Evolutionary conservation across 1,139 yeast species (phyloP).

Genomic region (Diutina siamensis): DNA sequence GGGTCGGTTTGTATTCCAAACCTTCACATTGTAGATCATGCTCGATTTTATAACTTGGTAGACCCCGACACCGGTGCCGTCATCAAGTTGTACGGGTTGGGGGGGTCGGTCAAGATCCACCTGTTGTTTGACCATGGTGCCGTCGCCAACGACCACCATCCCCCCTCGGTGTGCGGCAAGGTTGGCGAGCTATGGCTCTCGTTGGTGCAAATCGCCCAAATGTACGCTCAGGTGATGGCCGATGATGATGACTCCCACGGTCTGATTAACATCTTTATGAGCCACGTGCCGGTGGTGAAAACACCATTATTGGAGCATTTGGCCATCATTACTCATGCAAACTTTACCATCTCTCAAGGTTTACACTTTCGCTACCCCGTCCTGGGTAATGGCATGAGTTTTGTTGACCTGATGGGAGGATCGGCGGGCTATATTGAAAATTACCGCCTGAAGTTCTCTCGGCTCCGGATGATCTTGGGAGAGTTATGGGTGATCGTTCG

Average conservation of each 20-base stretch:
- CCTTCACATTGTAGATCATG: slow-evolving; percentile 51
- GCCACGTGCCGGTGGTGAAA: slow-evolving; percentile 58
- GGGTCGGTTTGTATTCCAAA: slow-evolving; percentile 44
- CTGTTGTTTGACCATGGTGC: slow-evolving; percentile 60
- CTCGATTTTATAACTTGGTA: slow-evolving; percentile 27
- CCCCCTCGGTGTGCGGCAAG: slow-evolving; percentile 32
- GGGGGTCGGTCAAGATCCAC: slow-evolving; percentile 60
- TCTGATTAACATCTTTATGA: slow-evolving; percentile 47
- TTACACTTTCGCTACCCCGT: slow-evolving; percentile 64
- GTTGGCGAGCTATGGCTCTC: slow-evolving; percentile 72
- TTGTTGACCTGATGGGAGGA: slow-evolving; percentile 35
- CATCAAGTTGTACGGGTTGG: slow-evolving; percentile 54
- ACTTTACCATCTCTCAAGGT: slow-evolving; percentile 62
- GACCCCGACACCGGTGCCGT: slow-evolving; percentile 25
- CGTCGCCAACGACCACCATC: slow-evolving; percentile 12
- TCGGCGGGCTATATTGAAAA: slow-evolving; percentile 39
- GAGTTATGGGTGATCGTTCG: slow-evolving; percentile 56
- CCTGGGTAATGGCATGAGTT: slow-evolving; percentile 59
- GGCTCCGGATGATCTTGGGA: slow-evolving; percentile 50
- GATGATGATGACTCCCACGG: not conserved
- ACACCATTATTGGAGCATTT: slow-evolving; percentile 59
- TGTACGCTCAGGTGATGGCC: slow-evolving; percentile 13
- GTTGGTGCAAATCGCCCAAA: slow-evolving; percentile 56
- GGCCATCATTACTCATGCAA: slow-evolving; percentile 57
- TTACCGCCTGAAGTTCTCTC: slow-evolving; percentile 50